Conservation (phyloP, 768 basidiomycete species). For the Hemileccinum rubropunctum region DNA sequence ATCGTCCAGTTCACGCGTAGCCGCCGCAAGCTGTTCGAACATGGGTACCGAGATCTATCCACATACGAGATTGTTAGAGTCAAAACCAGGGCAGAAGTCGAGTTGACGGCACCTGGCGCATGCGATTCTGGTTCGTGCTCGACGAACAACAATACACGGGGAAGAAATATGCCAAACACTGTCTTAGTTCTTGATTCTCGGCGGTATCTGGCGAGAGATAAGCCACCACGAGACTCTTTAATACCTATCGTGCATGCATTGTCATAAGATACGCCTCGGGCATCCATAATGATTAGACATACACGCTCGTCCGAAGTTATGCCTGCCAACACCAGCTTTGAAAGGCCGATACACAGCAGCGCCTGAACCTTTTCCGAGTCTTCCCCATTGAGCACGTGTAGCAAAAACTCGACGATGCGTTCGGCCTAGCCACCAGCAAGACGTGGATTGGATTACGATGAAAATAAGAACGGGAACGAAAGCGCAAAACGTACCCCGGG, state of each 20-base stretch:
- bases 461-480: neutral
- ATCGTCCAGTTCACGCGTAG: constrained; percentile 64
- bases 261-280: neutral
- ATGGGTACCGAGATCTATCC: constrained; percentile 67
- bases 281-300: constrained; percentile 17
- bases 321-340: constrained; percentile 82
- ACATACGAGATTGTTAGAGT: neutral
- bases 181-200: constrained; percentile 79
- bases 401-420: constrained; percentile 65
- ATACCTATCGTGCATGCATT: constrained; percentile 32
- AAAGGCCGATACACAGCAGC: constrained; percentile 69
- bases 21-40: constrained; percentile 56
- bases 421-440: constrained; percentile 35
- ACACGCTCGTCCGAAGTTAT: constrained; percentile 74
- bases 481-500: constrained; percentile 27
- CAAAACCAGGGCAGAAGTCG: neutral
- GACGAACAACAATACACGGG: constrained; percentile 86
- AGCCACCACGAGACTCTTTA: constrained; percentile 48
- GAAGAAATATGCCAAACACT: constrained; percentile 86
- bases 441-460: neutral
- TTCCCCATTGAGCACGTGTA: constrained; percentile 49
- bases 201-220: constrained; percentile 82
- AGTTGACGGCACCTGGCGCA: constrained; percentile 44
- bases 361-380: constrained; percentile 68
- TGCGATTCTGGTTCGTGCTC: constrained; percentile 63